Evolutionary conservation across 495 filamentous ascomycete species (phyloP).

Genomic region (Penicillium taxi): DNA sequence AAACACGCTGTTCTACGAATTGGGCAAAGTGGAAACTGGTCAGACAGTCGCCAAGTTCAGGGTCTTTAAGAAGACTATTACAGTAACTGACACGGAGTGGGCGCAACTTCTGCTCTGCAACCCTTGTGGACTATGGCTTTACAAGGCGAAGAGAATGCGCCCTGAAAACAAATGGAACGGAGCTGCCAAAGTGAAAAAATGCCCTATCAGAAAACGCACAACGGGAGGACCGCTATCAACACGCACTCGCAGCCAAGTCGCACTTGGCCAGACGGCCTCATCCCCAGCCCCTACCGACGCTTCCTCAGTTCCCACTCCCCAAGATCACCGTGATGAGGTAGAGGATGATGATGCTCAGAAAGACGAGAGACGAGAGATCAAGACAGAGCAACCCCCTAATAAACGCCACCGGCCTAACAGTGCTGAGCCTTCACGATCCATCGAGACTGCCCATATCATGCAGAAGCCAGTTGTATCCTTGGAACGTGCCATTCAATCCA

Average conservation of each 20-base stretch:
- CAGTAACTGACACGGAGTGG: slow-evolving; percentile 56
- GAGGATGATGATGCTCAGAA: slow-evolving; percentile 3
- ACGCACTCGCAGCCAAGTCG: slow-evolving; percentile 26
- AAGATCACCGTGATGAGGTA: slow-evolving; percentile 20
- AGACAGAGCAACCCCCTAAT: slow-evolving; percentile 15
- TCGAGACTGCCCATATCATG: slow-evolving; percentile 21
- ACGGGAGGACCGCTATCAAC: slow-evolving; percentile 27
- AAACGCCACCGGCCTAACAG: slow-evolving; percentile 37
- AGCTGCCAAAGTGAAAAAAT: slow-evolving; percentile 37
- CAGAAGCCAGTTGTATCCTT: slow-evolving; percentile 51
- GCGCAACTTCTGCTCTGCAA: slow-evolving; percentile 76
- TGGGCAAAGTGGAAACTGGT: slow-evolving; percentile 52
- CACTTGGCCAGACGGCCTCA: slow-evolving; percentile 23
- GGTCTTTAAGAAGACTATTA: slow-evolving; percentile 70
- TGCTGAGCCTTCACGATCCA: slow-evolving; percentile 29
- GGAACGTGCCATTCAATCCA: slow-evolving; percentile 59
- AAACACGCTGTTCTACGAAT: slow-evolving; percentile 54
- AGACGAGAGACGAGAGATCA: slow-evolving; percentile 19
- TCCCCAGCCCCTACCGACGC: slow-evolving; percentile 38
- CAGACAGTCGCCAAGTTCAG: slow-evolving; percentile 54
- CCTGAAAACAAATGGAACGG: slow-evolving; percentile 73
- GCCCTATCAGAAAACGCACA: slow-evolving; percentile 29
- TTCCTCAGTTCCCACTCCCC: slow-evolving; percentile 34
- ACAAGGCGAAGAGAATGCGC: slow-evolving; percentile 76
- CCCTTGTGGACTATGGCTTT: slow-evolving; percentile 90